These are phyloP conservation scores for Blastobotrys arbuscula DNA, from an alignment of 1,139 yeast genomes.

Conservation along the genomic window DNA sequence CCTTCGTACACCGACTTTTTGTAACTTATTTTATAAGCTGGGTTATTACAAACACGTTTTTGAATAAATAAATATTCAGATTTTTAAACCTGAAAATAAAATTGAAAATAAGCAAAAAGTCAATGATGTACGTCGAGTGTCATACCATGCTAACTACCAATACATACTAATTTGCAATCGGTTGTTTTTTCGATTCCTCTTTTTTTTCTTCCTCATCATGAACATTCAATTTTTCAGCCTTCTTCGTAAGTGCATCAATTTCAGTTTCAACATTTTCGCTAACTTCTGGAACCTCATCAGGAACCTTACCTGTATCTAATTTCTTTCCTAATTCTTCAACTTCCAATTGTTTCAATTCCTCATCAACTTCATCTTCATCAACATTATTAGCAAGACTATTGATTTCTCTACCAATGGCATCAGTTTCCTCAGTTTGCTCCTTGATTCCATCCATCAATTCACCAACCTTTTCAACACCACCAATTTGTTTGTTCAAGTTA, in stretches of 20 bases:
- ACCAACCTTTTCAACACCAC: conserved; percentile 35
- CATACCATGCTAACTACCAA: too few species aligned
- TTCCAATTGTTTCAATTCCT: conserved; percentile 26
- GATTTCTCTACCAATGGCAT: conserved; percentile 31
- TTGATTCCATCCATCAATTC: conserved; percentile 33
- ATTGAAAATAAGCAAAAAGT: too few species aligned
- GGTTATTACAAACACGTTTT: too few species aligned
- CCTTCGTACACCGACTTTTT: too few species aligned
- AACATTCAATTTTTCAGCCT: conserved; percentile 7
- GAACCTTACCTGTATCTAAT: conserved; percentile 1
- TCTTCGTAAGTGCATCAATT: conserved; percentile 5
- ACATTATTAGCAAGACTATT: conserved; percentile 21
- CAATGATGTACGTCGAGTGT: too few species aligned
- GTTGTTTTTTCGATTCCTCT: neutral
- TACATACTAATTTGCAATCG: neutral
- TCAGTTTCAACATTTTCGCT: neutral
- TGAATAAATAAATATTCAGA: too few species aligned
- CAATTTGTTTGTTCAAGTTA: conserved; percentile 30
- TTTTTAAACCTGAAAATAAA: too few species aligned
- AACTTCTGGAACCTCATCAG: conserved; percentile 4
- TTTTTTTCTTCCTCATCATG: neutral
- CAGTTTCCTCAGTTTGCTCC: conserved; percentile 32
- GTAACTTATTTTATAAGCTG: too few species aligned
- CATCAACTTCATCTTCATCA: conserved; percentile 30
- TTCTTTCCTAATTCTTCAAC: conserved; percentile 14